A percentile compares a stretch with the other conserved stretches of the same genome.
These are phyloP conservation scores for Tubosaeta sp. DNA, from an alignment of 768 basidiomycete genomes.

Conservation along the genomic window DNA sequence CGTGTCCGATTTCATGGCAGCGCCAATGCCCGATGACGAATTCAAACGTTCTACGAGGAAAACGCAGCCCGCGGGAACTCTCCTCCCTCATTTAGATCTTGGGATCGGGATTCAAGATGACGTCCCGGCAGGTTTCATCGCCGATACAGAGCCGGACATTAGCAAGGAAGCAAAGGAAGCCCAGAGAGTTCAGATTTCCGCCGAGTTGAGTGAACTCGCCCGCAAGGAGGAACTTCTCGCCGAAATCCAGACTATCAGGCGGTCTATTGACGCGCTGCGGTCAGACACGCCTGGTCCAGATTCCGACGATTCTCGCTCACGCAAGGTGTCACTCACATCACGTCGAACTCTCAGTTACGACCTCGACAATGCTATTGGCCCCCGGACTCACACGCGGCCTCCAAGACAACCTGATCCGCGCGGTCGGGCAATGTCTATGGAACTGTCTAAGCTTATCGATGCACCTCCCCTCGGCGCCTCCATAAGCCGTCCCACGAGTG, in stretches of 20 bases:
- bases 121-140: slow-evolving; percentile 68
- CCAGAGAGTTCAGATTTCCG: slow-evolving; percentile 35
- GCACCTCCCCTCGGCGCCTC: slow-evolving; percentile 45
- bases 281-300: slow-evolving; percentile 55
- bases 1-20: slow-evolving; percentile 69
- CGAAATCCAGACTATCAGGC: slow-evolving; percentile 76
- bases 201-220: slow-evolving; percentile 50
- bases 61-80: slow-evolving; percentile 47
- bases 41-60: slow-evolving; percentile 46
- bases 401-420: slow-evolving; percentile 68
- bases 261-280: slow-evolving; percentile 73
- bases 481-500: slow-evolving; percentile 67
- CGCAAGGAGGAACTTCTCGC: slow-evolving; percentile 67
- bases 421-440: slow-evolving; percentile 69
- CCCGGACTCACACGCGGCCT: slow-evolving; percentile 60
- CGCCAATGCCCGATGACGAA: slow-evolving; percentile 60
- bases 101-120: slow-evolving; percentile 71
- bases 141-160: slow-evolving; percentile 35
- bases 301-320: slow-evolving; percentile 56
- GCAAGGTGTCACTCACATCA: slow-evolving; percentile 61
- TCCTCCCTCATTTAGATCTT: slow-evolving; percentile 68
- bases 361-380: slow-evolving; percentile 47
- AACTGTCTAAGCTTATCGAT: slow-evolving; percentile 47
- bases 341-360: slow-evolving; percentile 68
- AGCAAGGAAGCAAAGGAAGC: slow-evolving; percentile 29